phyloP scores from a whole-genome alignment of 805 yeast species.

The Kodamaea lidongshanica region DNA sequence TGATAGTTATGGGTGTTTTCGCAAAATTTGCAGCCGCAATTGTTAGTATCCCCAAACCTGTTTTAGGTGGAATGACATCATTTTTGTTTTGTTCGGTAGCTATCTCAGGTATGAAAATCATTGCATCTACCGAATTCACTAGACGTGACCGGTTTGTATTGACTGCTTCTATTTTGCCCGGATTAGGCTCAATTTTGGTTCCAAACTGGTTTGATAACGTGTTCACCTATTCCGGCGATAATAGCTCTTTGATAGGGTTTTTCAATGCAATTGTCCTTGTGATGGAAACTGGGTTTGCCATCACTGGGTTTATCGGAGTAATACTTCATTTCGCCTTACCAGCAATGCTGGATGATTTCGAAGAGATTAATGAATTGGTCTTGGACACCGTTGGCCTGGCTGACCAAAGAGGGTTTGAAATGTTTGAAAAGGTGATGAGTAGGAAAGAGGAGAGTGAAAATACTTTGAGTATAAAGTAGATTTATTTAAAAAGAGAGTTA shows the following conservation, averaged over 20 bases:
- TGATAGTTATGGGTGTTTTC: conserved; percentile 81
- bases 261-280: conserved; percentile 62
- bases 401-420: conserved; percentile 31
- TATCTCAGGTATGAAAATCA: conserved; percentile 65
- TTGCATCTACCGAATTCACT: conserved; percentile 54
- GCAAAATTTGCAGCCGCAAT: conserved; percentile 49
- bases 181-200: conserved; percentile 61
- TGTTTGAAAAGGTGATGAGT: conserved; percentile 25
- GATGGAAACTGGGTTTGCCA: conserved; percentile 68
- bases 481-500: no score
- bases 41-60: conserved; percentile 68
- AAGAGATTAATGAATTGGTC: conserved; percentile 42
- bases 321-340: conserved; percentile 58
- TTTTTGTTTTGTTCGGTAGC: conserved; percentile 73
- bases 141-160: conserved; percentile 70
- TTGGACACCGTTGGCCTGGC: conserved; percentile 38
- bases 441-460: conserved; percentile 24
- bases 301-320: conserved; percentile 60
- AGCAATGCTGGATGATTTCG: conserved; percentile 46
- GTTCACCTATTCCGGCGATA: conserved; percentile 61
- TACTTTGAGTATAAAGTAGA: no score
- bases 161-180: conserved; percentile 59
- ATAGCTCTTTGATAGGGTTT: conserved; percentile 53
- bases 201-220: conserved; percentile 59
- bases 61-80: conserved; percentile 82